These are phyloP conservation scores for Pythium brachiatum DNA, from an alignment of 352 stramenopile species.

Conservation along the genomic window DNA sequence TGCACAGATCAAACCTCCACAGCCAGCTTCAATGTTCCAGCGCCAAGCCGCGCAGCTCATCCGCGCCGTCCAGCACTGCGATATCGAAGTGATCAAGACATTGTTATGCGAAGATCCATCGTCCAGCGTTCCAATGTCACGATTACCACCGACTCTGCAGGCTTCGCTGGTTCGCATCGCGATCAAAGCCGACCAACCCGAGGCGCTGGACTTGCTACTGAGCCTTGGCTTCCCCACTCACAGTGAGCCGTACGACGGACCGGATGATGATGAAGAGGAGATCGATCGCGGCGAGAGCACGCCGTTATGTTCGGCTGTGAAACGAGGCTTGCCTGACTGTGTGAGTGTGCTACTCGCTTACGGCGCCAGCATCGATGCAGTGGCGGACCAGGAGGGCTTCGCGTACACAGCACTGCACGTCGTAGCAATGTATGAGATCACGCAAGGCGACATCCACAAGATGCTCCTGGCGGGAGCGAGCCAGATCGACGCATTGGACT, in stretches of 20 bases:
- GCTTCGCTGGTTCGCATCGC: constrained; percentile 31
- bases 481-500: constrained; percentile 28
- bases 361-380: constrained; percentile 25
- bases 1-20: background rate
- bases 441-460: constrained; percentile 2
- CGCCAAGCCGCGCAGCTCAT: background rate
- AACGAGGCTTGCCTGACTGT: constrained; percentile 3
- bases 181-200: constrained; percentile 19
- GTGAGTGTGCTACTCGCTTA: constrained; percentile 27
- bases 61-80: background rate
- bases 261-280: constrained; percentile 1
- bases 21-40: background rate
- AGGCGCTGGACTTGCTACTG: constrained; percentile 24
- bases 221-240: background rate
- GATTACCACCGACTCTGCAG: constrained; percentile 1
- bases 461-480: constrained; percentile 12
- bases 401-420: constrained; percentile 34
- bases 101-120: background rate
- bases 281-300: constrained; percentile 16
- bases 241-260: background rate
- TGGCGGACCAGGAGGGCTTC: constrained; percentile 15
- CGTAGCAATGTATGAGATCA: constrained; percentile 30
- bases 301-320: constrained; percentile 16
- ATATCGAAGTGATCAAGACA: background rate
- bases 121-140: background rate